Evolutionary conservation across 495 filamentous ascomycete genomes (phyloP), one percentile per base, ranked within the genome.

Genomic region (Corynascus novoguineensis): DNA sequence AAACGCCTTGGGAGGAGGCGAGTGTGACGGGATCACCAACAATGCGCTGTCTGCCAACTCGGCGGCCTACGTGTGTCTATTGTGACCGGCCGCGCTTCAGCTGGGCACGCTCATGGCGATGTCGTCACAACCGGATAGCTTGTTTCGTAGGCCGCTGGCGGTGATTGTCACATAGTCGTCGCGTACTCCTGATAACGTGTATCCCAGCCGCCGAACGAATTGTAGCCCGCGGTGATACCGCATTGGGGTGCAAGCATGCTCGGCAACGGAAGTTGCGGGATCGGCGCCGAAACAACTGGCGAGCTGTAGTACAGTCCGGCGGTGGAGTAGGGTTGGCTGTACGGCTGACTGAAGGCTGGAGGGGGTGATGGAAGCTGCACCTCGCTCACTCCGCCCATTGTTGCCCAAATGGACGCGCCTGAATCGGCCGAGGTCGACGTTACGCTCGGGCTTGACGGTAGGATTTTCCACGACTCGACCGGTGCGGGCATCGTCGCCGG

Each of bases 401-500:
- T 85, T 47, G 88, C 81, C 93, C 92, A 96, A 70, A 95, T 84
- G 58, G 86, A 78, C 31, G 82, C 76, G 17, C 25, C 40, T 52
- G 83, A 82, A 68, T 93, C 89, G 62, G 78, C 80, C 37, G 84
- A 80, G 41, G 76, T 76, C 46, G 85, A 86, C 50, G 84, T 81
- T 32, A 89, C 82, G 64, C 84, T 83, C 49, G 86, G 86, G 67
- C 89, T 95, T 53, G 95, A 96, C 61, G 93, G 86, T 55, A 97
- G 78, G 65, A 97, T 86, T 70, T 87, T 92, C 93, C 92, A 97
- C 49, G 90, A 81, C 54, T 98, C 95, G 61, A 96, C 83, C 11
- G 90, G 85, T 44, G 82, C 83, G 25, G 85, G 80, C 42, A 81
- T 64, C 34, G 75, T 73, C 17, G 81, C 72, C 12, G 78, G 74